Conservation (phyloP, 2,329 filamentous ascomycete species). For the Botryotinia narcissicola region DNA sequence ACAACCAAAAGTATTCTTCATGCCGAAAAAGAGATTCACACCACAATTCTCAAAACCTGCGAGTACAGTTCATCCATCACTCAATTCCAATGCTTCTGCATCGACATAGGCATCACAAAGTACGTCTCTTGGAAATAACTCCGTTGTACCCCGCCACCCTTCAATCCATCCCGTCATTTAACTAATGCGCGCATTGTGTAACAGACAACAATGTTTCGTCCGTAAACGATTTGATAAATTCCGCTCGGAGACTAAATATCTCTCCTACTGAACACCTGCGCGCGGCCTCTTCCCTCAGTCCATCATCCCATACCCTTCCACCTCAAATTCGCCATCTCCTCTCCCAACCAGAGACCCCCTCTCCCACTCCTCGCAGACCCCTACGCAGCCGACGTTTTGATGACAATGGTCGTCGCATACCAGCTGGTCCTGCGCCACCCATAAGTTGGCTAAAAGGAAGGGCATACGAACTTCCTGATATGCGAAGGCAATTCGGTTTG, state of each 20-base stretch:
- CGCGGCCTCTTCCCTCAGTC: conserved; percentile 23
- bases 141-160: conserved; percentile 3
- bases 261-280: conserved; percentile 28
- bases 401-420: conserved; percentile 49
- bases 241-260: conserved; percentile 50
- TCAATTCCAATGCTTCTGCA: conserved; percentile 40
- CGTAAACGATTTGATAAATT: conserved; percentile 61
- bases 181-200: not conserved
- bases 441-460: conserved; percentile 52
- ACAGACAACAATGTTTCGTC: conserved; percentile 33
- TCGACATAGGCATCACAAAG: conserved; percentile 32
- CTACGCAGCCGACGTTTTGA: conserved; percentile 44
- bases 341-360: conserved; percentile 55
- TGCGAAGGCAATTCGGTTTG: conserved; percentile 1
- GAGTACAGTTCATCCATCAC: conserved; percentile 52
- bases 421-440: conserved; percentile 59
- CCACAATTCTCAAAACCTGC: conserved; percentile 57
- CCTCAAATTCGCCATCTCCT: conserved; percentile 58
- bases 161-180: not conserved
- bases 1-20: conserved; percentile 37
- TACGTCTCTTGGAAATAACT: conserved; percentile 24
- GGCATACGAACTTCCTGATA: conserved; percentile 30
- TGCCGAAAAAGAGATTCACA: conserved; percentile 64
- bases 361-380: conserved; percentile 42
- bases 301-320: conserved; percentile 51